Conservation (phyloP, 108 stramenopile species). For the Cyclotella baltica region DNA sequence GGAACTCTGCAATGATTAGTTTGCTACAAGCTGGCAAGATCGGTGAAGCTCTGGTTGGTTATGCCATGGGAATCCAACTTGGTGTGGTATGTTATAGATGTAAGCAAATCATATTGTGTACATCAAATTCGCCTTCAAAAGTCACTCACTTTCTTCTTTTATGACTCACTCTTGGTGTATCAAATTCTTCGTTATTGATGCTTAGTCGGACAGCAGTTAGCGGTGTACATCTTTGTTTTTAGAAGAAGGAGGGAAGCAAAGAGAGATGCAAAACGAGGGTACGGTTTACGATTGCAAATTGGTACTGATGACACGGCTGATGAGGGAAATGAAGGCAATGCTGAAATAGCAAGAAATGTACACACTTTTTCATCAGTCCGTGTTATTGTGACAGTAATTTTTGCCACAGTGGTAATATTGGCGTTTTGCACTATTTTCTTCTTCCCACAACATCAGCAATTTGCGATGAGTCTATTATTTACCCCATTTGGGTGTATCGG, state of each 20-base stretch:
- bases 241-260: conserved; percentile 69
- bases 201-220: conserved; percentile 72
- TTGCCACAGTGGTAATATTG: conserved; percentile 63
- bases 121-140: not conserved
- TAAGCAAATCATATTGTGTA: not conserved
- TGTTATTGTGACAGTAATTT: conserved; percentile 73
- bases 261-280: conserved; percentile 70
- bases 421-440: conserved; percentile 63
- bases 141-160: not conserved
- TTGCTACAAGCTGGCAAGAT: conserved; percentile 64
- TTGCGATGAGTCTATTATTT: conserved; percentile 77
- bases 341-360: conserved; percentile 12
- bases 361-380: conserved; percentile 64
- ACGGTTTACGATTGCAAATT: conserved; percentile 70
- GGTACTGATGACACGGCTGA: conserved; percentile 48
- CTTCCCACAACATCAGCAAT: conserved; percentile 65
- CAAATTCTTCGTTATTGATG: not conserved
- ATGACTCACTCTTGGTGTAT: not conserved
- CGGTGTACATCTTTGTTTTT: conserved; percentile 87
- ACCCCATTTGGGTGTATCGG: conserved; percentile 81
- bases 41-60: conserved; percentile 76
- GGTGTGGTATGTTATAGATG: conserved; percentile 78
- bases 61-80: conserved; percentile 76
- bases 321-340: not conserved
- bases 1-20: conserved; percentile 81